Base-by-base conservation (phyloP, 2,329 filamentous ascomycete genomes). In the Exophiala xenobiotica region DNA sequence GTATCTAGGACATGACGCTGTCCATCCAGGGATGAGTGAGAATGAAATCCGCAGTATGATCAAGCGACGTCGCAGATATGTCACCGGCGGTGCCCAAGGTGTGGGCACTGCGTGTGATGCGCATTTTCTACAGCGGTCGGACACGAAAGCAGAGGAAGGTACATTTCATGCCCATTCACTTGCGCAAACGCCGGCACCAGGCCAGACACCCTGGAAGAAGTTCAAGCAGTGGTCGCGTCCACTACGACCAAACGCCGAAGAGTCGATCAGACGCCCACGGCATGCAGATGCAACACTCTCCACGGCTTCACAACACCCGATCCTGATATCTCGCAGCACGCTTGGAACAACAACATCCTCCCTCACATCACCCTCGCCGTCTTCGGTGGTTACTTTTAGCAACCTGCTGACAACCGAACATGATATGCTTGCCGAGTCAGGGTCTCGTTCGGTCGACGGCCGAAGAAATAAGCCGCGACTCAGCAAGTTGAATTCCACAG, bases 1-100 rank as follows among this genome's bases (percentile, higher is more conserved):
- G 31, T 55, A 60, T 18, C 33, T 58, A 2, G 57, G 57, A 4
- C 35, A 54, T 8, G 43, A 50, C 1, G 49, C 49, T n/a, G 43
- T 57, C 16, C 27, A 42, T 14, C 22, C 54, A 22, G 51, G 37
- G 4, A 51, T 51, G 47, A 39, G 9, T 6, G 54, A 57, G 23
- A 6, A 31, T 4, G 51, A 57, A n/a, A 49, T 54, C 39, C 38
- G 54, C n/a, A 19, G 22, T 23, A 19, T 57, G 18, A 33, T 54
- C 24, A 38, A 51, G 38, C 31, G 51, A 18, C 37, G 47, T 23
- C 39, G 22, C n/a, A 48, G 39, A 16, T 12, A 35, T 14, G 26
- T 14, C 3, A 35, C 35, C 14, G 35, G 40, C 16, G 14, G 38
- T 22, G 41, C 27, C 46, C 42, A 33, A 14, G 46, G 51, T n/a